These are phyloP conservation scores for Arachis stenosperma DNA, from an alignment of 306 rosid genomes.

Conservation along the genomic window DNA sequence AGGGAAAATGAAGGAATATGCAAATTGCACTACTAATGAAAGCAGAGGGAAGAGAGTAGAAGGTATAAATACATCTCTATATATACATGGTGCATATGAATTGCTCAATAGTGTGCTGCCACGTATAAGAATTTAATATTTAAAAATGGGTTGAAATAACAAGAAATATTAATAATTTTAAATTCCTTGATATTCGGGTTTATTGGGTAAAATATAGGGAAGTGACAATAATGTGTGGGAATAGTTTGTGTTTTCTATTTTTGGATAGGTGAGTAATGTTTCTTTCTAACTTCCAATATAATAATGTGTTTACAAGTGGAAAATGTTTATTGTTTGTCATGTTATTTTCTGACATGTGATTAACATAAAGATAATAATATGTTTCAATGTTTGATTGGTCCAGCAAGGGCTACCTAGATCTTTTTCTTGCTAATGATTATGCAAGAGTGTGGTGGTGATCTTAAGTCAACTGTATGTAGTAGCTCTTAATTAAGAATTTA, in stretches of 20 bases:
- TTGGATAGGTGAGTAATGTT: background rate
- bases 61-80: slow-evolving; percentile 32
- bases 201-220: slow-evolving; percentile 20
- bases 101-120: slow-evolving; percentile 36
- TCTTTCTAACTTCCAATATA: background rate
- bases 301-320: background rate
- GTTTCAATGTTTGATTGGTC: background rate
- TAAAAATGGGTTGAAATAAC: background rate
- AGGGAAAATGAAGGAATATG: background rate
- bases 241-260: slow-evolving; percentile 24
- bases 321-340: background rate
- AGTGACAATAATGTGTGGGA: background rate
- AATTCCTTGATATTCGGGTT: slow-evolving; percentile 13
- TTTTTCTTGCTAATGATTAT: background rate
- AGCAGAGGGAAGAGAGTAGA: slow-evolving; percentile 42
- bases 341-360: background rate
- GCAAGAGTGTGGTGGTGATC: no score
- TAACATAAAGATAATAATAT: background rate
- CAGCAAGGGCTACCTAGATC: background rate
- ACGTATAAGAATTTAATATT: slow-evolving; percentile 38
- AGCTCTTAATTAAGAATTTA: no score
- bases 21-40: slow-evolving; percentile 25
- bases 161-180: background rate
- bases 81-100: slow-evolving; percentile 11
- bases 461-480: no score